Evolutionary conservation across 441 rosid genomes (phyloP).

Genomic region (Geranium incanum): DNA sequence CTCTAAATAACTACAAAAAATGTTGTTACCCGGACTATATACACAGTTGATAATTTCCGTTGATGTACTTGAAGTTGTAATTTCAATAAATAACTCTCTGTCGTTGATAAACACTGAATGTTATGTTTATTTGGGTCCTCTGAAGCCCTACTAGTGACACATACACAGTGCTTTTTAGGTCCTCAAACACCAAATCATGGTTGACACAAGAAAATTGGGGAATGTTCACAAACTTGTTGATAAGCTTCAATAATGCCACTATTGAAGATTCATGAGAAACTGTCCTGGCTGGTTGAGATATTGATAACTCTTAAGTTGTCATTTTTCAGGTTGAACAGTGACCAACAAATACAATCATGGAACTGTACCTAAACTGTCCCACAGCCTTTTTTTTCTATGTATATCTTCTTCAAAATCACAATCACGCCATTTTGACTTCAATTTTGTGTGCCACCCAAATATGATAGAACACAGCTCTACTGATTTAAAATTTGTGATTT

Average conservation of each 20-base stretch:
- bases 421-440: neutral
- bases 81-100: no score
- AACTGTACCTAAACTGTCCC: neutral
- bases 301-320: neutral
- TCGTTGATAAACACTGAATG: neutral
- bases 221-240: constrained; percentile 1
- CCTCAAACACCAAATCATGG: neutral
- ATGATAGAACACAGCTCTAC: no score
- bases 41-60: no score
- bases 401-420: neutral
- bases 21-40: no score
- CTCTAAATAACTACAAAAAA: no score
- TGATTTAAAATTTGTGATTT: neutral
- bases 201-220: neutral
- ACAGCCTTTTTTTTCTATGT: neutral
- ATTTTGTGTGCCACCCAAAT: no score
- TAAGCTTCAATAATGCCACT: neutral
- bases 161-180: neutral
- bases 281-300: neutral
- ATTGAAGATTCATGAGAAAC: neutral
- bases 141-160: neutral
- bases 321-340: neutral
- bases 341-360: neutral
- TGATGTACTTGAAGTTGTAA: no score
- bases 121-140: neutral